Base-by-base conservation (phyloP, 2,329 filamentous ascomycete species). In the Beauveria asiatica region DNA sequence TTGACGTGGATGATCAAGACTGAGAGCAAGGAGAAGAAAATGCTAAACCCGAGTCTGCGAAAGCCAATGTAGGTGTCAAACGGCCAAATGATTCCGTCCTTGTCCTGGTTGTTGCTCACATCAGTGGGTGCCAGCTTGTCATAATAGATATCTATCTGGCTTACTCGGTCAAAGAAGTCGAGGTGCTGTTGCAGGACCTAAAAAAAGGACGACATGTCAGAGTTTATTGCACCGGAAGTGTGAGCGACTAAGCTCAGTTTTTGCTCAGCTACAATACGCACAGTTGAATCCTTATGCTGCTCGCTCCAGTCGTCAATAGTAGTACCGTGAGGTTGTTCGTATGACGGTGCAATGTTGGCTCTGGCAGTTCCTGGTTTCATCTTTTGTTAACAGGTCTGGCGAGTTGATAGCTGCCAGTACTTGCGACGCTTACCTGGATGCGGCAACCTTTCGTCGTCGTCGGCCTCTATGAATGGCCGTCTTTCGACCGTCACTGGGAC, bases 41-140 rank as follows among this genome's bases (percentile, higher is more conserved):
- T 56, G 53, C 68, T 72, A 25, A 50, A 50, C 0, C 75, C 76
- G 0, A 78, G 65, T 1, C 70, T 70, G 3, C 70, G 70, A 59
- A 78, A 76, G 3, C 76, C 74, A 10, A 49, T 59, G 62, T 72
- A 78, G 0, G 74, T 76, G 62, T 78, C 73, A 19, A 56, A 59
- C 0, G 74, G 75, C 58, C 67, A 73, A 61, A 78, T 75, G 17
- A 71, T 63, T 21, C 74, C 74, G 60, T 78, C 75, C 5, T 62
- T 57, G 62, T 78, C 74, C 48, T 66, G 7, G 10, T 33, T 33
- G 30, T 33, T 2, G n/a, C 13, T n/a, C 33, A 13, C 10, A 17
- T 53, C n/a, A 59, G 56, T n/a, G 67, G 67, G 58, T 77, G 48
- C 23, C 23, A 19, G 5, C 3, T 33, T 50, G 9, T 19, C 19